Evolutionary conservation across 257 asterid species (phyloP), one percentile per base, ranked within the genome.

Genomic region (Oldenlandia corymbosa): DNA sequence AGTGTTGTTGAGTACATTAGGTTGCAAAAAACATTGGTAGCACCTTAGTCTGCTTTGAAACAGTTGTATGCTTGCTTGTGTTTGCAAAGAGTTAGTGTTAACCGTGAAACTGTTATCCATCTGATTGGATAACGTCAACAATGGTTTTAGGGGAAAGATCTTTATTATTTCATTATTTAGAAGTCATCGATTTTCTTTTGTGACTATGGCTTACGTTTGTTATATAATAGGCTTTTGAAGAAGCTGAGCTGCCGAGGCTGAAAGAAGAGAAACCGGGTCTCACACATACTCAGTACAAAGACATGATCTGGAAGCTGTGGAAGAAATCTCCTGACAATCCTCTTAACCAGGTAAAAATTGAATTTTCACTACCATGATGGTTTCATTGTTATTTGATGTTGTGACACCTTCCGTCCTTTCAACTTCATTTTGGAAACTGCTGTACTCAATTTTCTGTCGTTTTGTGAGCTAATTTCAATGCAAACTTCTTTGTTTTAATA

Each of bases 301-400:
- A 92, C 79, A 71, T 92, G 94, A 78, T 92, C 68, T 89, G 97
- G 99, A 92, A 92, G 77, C 79, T 92, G 46, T 89, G 97, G 99
- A 92, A 87, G 89, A 89, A 85, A 68, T 85, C 95, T 78, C 93
- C 95, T 0, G 98, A 92, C 74, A 92, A 88, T 62, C 97, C 97
- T 49, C 91, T 89, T 47, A 92, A 89, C 75, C 87, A 87, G 95
- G 98, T 83, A 58, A 31, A 30, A 13, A 16, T 53, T 42, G 20
- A 5, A 55, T 23, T 13, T 32, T 3, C n/a, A n/a, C n/a, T n/a
- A n/a, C n/a, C n/a, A n/a, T n/a, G 21, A 18, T 24, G 60, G 23
- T 26, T 4, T n/a, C n/a, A n/a, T n/a, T n/a, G n/a, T n/a, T n/a
- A n/a, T n/a, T n/a, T 54, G 34, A 54, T 4, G 14, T 54, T 28